A percentile compares a stretch with the other conserved stretches of the same genome.
phyloP scores from a whole-genome alignment of 1,284 basidiomycete genomes.

The Tremellales sp. region DNA sequence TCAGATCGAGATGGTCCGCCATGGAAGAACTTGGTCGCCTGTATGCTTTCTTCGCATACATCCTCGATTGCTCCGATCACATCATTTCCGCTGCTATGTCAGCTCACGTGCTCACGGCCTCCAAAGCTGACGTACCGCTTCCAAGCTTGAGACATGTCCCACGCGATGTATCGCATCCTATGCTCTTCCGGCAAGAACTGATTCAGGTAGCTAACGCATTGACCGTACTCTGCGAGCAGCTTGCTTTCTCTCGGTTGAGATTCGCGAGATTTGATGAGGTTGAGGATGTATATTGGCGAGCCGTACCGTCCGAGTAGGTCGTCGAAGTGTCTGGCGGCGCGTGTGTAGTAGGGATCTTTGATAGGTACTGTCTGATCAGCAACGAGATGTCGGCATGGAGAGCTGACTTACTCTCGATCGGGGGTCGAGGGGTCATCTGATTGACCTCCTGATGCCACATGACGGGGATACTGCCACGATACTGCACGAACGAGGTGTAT shows the following conservation, averaged over 20 bases:
- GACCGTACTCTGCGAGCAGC: constrained; percentile 82
- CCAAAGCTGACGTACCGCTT: constrained; percentile 51
- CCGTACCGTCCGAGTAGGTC: constrained; percentile 88
- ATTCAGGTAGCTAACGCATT: constrained; percentile 90
- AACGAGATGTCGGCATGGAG: neutral
- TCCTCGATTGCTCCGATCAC: constrained; percentile 95
- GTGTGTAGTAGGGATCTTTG: constrained; percentile 91
- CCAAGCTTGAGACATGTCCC: constrained; percentile 93
- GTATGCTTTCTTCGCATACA: constrained; percentile 88
- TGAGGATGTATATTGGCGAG: constrained; percentile 86
- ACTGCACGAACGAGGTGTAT: constrained; percentile 95
- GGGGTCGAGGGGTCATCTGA: constrained; percentile 85
- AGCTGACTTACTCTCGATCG: constrained; percentile 76
- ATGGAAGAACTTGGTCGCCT: constrained; percentile 92
- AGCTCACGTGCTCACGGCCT: neutral
- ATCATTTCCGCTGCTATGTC: constrained; percentile 69
- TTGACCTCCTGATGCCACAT: constrained; percentile 95
- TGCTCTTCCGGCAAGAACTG: constrained; percentile 86
- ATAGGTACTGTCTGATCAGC: constrained; percentile 67
- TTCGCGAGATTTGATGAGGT: constrained; percentile 79
- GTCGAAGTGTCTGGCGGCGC: constrained; percentile 91
- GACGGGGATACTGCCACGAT: constrained; percentile 90
- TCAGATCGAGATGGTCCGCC: constrained; percentile 47
- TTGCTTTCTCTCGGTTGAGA: constrained; percentile 86
- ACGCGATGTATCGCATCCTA: constrained; percentile 86